Conservation (phyloP, 352 stramenopile genomes). For the Phytophthora podocarpi region DNA sequence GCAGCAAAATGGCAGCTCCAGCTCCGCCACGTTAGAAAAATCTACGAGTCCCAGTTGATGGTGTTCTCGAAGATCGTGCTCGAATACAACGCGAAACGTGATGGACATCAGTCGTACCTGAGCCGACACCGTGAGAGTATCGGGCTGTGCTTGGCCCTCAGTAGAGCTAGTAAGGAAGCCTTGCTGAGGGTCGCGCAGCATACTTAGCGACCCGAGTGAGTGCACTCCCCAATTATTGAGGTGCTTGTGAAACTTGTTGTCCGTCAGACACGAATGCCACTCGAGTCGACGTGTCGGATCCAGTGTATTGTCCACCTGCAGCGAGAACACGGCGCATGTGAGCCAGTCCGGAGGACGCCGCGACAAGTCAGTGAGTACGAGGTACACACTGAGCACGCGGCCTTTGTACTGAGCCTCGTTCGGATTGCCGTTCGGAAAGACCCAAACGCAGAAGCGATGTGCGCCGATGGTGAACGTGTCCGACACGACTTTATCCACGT, state of each 20-base stretch:
- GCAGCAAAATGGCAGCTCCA: constrained; percentile 75
- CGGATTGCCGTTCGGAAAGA: constrained; percentile 82
- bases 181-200: constrained; percentile 55
- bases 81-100: constrained; percentile 75
- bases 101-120: constrained; percentile 80
- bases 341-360: constrained; percentile 61
- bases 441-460: constrained; percentile 81
- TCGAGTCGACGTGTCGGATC: constrained; percentile 57
- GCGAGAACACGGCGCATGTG: constrained; percentile 81
- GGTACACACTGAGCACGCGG: constrained; percentile 75
- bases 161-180: constrained; percentile 44
- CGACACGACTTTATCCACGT: constrained; percentile 74
- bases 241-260: constrained; percentile 82
- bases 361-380: constrained; percentile 78
- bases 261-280: constrained; percentile 81
- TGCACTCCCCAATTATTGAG: constrained; percentile 87
- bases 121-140: constrained; percentile 66
- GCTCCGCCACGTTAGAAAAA: constrained; percentile 45
- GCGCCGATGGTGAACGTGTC: constrained; percentile 75
- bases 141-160: constrained; percentile 27
- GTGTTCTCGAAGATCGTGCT: constrained; percentile 55
- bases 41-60: constrained; percentile 62
- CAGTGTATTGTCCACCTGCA: constrained; percentile 59
- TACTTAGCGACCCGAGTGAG: constrained; percentile 62
- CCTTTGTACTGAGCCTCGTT: constrained; percentile 77